Base-by-base conservation (phyloP, 495 filamentous ascomycete species). In the Penicillium lividum region DNA sequence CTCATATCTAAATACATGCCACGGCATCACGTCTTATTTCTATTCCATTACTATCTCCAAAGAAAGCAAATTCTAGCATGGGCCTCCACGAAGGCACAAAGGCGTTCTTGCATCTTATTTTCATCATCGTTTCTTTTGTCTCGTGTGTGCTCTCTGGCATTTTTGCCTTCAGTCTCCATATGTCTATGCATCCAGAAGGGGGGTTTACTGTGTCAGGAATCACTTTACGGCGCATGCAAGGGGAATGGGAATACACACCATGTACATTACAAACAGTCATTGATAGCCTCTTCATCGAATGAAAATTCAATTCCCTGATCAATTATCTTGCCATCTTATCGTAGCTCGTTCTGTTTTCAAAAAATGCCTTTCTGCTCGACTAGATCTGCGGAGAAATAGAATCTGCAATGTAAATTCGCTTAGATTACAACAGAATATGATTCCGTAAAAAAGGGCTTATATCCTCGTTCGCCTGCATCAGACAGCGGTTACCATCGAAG, bases 101-200 rank as follows among this genome's bases (percentile, higher is more conserved):
- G 51, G 51, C 51, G 51, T 53, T 53, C 22, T 50, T 50, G 22
- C 34, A 29, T n/a, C n/a, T 22, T 27, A 15, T 25, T n/a, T 28
- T 38, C 28, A 38, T 7, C 50, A n/a, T 25, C 4, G 31, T 25
- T 4, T 27, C 31, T 52, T 52, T 40, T 34, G 13, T 28, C 22
- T 40, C 22, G 22, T 22, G n/a, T 40, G 51, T 53, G 10, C 10
- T 31, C n/a, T 40, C 42, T 53, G 51, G 28, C 45, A 44, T 16
- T 13, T 10, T 27, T 13, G 13, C 25, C 45, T 47, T 47, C 27
- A 22, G 28, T 25, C 22, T 45, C 42, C 33, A 47, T 47, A 27
- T 27, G 7, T 29, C 45, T 47, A 47, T 10, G 45, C 45, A 47
- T 47, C 29, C 25, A 11, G 33, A 31, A 42, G 51, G 34, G 34